Evolutionary conservation across 2,329 filamentous ascomycete genomes (phyloP), one percentile per base, ranked within the genome.

Genomic region (Cadophora sp.): DNA sequence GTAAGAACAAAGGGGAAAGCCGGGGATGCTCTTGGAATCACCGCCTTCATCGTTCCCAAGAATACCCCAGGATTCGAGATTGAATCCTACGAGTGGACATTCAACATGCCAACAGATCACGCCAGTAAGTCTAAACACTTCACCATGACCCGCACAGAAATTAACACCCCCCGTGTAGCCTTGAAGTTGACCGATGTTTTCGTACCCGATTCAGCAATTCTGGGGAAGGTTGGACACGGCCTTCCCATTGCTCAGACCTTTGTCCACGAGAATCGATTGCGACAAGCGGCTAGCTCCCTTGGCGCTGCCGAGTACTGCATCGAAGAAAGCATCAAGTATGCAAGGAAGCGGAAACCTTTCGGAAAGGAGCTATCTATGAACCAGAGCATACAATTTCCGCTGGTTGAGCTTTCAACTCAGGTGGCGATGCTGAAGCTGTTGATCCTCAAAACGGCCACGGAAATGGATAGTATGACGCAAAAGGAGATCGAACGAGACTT

Each of bases 41-140:
- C 86, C 1, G 88, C 87, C 62, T 89, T 90, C 72, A 80, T 89
- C 31, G 84, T 89, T 0, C 87, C 87, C 1, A 77, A 79, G 37
- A 78, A 83, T 1, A 83, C 86, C 0, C 80, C 81, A 0, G 87
- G 87, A 0, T 72, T 89, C 19, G 80, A 81, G 26, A 82, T 88
- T 8, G 81, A 84, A 56, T 87, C 84, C 46, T 90, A 87, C 71
- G 84, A 90, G 77, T 90, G 87, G 86, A 90, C 87, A 1, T 82
- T 89, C 63, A 90, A 90, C 73, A 90, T 90, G 87, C 87, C 87
- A 0, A 89, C 87, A 6, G 87, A 90, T 75, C 87, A 90, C 74
- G 87, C 87, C 2, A 89, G 68, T 69, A 19, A 60, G 58, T 65
- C 16, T 11, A 9, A 6, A 7, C 9, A 16, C 48, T 8, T 37